Conservation (phyloP, 225 moss, liverwort and hornwort species). For the Anthoceros angustus region DNA sequence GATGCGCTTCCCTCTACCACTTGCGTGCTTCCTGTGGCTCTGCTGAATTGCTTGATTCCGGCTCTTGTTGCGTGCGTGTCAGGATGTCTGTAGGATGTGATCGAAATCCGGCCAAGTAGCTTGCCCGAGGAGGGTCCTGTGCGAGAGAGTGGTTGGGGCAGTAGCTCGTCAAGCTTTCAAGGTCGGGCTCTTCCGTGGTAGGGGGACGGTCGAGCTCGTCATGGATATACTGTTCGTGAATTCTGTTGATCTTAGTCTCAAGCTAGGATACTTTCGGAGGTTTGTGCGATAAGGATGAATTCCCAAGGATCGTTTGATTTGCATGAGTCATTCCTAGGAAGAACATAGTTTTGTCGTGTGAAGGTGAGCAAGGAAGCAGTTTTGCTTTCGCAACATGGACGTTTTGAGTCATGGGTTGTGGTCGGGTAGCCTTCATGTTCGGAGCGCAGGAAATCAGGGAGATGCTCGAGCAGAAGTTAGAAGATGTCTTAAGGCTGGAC, state of each 20-base stretch:
- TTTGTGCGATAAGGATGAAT: neutral
- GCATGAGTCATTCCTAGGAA: neutral
- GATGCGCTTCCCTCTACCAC: too few species aligned
- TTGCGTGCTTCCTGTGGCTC: too few species aligned
- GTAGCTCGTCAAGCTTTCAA: too few species aligned
- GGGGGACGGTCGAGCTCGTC: too few species aligned
- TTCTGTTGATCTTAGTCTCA: neutral
- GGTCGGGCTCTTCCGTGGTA: too few species aligned
- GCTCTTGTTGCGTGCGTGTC: too few species aligned
- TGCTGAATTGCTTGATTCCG: too few species aligned
- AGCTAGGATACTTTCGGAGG: neutral
- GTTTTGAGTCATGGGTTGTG: neutral
- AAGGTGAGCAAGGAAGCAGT: neutral
- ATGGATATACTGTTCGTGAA: too few species aligned
- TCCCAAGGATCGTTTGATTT: neutral
- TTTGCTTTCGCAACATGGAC: neutral
- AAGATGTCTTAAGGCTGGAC: neutral
- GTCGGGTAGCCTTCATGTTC: neutral
- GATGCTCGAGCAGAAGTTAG: neutral
- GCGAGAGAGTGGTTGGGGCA: too few species aligned
- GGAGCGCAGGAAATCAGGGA: neutral
- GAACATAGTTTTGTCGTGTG: neutral
- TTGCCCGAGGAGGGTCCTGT: too few species aligned
- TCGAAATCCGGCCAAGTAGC: too few species aligned
- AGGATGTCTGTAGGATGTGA: too few species aligned